Percentiles rank a stretch among this genome's conserved stretches.
Evolutionary conservation across 352 stramenopile species (phyloP).

Genomic region (Globisporangium nagaii): DNA sequence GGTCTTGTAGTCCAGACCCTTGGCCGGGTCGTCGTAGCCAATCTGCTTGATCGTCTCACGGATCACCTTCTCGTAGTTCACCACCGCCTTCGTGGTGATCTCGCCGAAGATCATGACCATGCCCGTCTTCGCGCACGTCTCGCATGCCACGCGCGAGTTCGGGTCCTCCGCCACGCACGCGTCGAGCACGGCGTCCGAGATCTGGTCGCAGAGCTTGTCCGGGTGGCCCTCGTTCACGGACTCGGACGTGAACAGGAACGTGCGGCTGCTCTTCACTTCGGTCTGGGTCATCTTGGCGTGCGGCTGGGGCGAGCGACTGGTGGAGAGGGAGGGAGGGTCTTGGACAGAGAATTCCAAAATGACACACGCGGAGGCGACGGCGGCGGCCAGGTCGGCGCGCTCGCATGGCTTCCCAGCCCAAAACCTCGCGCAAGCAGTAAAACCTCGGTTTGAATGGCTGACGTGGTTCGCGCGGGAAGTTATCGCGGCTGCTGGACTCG

Average conservation of each 20-base stretch:
- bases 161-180: slow-evolving; percentile 97
- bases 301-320: background rate
- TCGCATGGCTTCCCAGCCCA: too few species aligned
- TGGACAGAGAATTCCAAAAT: too few species aligned
- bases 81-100: slow-evolving; percentile 98
- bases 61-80: slow-evolving; percentile 99
- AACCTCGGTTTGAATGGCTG: too few species aligned
- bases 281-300: slow-evolving; percentile 59
- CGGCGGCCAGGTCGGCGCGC: too few species aligned
- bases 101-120: slow-evolving; percentile 99
- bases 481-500: too few species aligned
- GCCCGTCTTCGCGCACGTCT: slow-evolving; percentile 99
- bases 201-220: slow-evolving; percentile 98
- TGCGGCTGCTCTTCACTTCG: slow-evolving; percentile 43
- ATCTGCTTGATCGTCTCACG: slow-evolving; percentile 99
- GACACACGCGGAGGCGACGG: too few species aligned
- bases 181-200: slow-evolving; percentile 98
- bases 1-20: slow-evolving; percentile 99
- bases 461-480: too few species aligned
- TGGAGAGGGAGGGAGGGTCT: too few species aligned
- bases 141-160: slow-evolving; percentile 97
- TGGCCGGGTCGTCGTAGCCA: slow-evolving; percentile 98
- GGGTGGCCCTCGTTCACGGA: slow-evolving; percentile 99
- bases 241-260: slow-evolving; percentile 97
- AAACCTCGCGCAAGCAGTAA: too few species aligned